phyloP scores from a whole-genome alignment of 78 protist species.

The Isochrysis galbana region DNA sequence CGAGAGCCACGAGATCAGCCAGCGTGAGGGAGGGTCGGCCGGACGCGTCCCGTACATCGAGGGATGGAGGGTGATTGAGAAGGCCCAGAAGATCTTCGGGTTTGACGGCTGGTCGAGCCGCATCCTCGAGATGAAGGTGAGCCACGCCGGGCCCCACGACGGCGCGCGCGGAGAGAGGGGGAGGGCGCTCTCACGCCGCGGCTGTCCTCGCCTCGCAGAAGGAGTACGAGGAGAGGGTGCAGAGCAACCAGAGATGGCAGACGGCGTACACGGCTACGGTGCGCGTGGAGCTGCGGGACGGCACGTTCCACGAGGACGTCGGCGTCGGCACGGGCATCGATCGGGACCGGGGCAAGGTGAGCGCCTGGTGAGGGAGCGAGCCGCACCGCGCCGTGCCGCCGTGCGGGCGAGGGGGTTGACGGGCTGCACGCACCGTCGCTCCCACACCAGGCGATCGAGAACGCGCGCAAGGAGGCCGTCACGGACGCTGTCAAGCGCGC shows the following conservation, averaged over 20 bases:
- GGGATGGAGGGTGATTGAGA: background rate
- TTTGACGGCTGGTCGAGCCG: slow-evolving; percentile 76
- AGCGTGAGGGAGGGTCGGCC: background rate
- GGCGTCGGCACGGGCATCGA: slow-evolving; percentile 63
- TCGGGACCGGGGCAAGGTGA: slow-evolving; percentile 41
- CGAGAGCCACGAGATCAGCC: background rate
- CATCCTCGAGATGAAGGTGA: slow-evolving; percentile 31
- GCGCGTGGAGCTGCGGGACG: slow-evolving; percentile 64
- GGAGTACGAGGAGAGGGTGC: slow-evolving; percentile 23
- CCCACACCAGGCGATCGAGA: slow-evolving; percentile 76
- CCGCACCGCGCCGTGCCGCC: too few species aligned
- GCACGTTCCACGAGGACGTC: slow-evolving; percentile 79
- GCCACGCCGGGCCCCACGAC: too few species aligned
- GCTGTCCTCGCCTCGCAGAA: background rate
- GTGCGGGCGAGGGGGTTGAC: too few species aligned
- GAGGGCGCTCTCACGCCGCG: too few species aligned
- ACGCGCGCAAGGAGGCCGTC: slow-evolving; percentile 80
- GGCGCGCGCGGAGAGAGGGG: too few species aligned
- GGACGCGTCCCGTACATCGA: background rate
- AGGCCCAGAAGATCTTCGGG: slow-evolving; percentile 67
- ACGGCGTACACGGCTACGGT: slow-evolving; percentile 53
- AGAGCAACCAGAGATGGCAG: background rate
- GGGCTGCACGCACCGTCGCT: too few species aligned
- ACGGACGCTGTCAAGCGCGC: slow-evolving; percentile 78
- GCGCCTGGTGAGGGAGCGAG: too few species aligned